phyloP scores from a whole-genome alignment of 805 yeast genomes.

The Cyberlindnera americana region DNA sequence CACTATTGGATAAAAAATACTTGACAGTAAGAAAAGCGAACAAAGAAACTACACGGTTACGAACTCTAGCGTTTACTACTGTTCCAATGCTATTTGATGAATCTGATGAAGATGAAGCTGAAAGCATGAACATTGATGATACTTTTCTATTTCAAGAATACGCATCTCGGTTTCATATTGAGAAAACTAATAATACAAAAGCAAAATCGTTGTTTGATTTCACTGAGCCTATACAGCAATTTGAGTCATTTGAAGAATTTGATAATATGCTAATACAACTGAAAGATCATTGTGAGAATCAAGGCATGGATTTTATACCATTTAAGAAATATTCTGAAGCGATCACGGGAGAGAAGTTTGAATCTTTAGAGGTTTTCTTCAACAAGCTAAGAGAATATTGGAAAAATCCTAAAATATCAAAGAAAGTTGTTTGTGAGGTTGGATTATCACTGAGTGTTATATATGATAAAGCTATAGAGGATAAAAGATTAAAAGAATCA shows the following conservation, averaged over 20 bases:
- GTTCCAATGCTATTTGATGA: neutral
- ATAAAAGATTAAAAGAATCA: neutral
- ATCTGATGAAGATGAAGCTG: neutral
- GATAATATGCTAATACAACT: conserved; percentile 39
- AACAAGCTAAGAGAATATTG: conserved; percentile 8
- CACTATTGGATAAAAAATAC: neutral
- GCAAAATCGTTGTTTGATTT: conserved; percentile 21
- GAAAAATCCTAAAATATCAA: conserved; percentile 11
- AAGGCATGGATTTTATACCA: conserved; percentile 18
- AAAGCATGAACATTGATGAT: conserved; percentile 8
- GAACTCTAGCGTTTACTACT: neutral
- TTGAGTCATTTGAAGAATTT: conserved; percentile 30
- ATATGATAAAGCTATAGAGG: conserved; percentile 13
- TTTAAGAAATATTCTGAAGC: neutral
- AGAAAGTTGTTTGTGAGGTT: conserved; percentile 13
- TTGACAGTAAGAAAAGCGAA: neutral
- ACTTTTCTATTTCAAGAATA: conserved; percentile 15
- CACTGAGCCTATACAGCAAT: conserved; percentile 25
- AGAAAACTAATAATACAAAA: neutral
- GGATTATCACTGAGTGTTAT: conserved; percentile 14
- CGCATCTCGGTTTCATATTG: conserved; percentile 13
- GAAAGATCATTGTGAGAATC: conserved; percentile 26
- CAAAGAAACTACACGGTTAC: neutral
- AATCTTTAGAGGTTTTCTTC: conserved; percentile 6
- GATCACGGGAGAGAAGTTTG: conserved; percentile 4